phyloP scores from a whole-genome alignment of 2,329 filamentous ascomycete species.

The Gaeumannomyces sp. region DNA sequence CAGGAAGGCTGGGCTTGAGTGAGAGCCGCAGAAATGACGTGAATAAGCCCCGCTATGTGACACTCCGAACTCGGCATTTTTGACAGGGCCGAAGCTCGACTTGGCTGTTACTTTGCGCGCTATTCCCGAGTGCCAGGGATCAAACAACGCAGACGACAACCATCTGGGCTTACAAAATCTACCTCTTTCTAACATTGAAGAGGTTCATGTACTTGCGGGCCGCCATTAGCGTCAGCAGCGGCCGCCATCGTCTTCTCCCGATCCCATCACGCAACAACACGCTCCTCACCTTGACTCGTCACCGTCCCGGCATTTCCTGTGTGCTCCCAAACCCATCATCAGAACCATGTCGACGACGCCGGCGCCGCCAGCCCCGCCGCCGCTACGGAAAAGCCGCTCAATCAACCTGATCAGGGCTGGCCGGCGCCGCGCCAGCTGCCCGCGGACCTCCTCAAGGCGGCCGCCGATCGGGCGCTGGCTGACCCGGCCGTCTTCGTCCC shows the following conservation, averaged over 20 bases:
- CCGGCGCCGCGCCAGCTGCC: constrained; percentile 60
- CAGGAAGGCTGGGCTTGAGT: background rate
- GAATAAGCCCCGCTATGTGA: background rate
- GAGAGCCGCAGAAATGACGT: background rate
- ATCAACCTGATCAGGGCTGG: constrained; percentile 68
- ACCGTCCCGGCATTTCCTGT: background rate
- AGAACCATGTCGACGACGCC: constrained; percentile 1
- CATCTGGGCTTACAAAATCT: background rate
- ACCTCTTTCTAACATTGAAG: background rate
- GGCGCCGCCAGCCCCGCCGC: background rate
- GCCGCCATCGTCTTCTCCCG: no score
- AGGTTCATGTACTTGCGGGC: background rate
- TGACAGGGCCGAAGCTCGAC: background rate
- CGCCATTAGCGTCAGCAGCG: background rate
- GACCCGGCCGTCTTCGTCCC: constrained; percentile 52
- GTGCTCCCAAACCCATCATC: background rate
- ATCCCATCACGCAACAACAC: background rate
- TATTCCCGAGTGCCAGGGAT: background rate
- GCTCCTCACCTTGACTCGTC: background rate
- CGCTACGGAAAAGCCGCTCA: constrained; percentile 26
- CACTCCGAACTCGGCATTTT: background rate
- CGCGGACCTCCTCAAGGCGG: constrained; percentile 51
- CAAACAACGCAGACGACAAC: background rate
- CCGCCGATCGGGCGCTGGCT: constrained; percentile 55
- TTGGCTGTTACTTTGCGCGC: no score